Conservation (phyloP, 345 rosid genomes). For the Syzygium aromaticum region DNA sequence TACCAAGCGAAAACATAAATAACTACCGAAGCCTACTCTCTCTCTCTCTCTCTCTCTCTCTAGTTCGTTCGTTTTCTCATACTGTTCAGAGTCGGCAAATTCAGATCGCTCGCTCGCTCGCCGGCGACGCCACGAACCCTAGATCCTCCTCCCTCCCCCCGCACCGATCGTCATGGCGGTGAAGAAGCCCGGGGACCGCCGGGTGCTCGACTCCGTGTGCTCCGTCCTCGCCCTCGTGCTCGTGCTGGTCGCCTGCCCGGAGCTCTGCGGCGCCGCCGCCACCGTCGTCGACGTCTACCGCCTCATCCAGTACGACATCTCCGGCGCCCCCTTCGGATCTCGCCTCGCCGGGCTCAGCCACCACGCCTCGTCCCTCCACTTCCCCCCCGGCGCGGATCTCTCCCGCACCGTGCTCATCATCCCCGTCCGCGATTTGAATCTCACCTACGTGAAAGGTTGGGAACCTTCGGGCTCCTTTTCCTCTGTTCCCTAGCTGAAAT, state of each 20-base stretch:
- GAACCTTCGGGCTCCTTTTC: not conserved
- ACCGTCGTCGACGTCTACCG: conserved; percentile 97
- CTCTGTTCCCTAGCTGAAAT: not conserved
- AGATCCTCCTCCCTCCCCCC: conserved; percentile 16
- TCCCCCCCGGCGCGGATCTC: conserved; percentile 72
- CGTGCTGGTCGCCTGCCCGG: conserved; percentile 74
- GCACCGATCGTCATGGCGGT: conserved; percentile 4
- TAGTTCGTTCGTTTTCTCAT: not conserved
- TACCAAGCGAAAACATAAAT: not conserved
- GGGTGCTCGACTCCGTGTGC: conserved; percentile 58
- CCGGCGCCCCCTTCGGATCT: conserved; percentile 88
- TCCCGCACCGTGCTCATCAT: conserved; percentile 81
- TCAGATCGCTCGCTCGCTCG: not conserved
- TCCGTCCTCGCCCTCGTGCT: conserved; percentile 58
- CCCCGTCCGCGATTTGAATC: conserved; percentile 68
- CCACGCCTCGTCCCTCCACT: conserved; percentile 79
- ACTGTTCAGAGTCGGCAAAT: not conserved
- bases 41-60: not conserved
- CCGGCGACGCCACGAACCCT: conserved; percentile 32
- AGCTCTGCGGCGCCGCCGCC: conserved; percentile 95
- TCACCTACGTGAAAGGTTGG: conserved; percentile 58
- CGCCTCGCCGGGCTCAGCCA: conserved; percentile 85
- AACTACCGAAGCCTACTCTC: not conserved
- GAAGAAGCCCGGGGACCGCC: conserved; percentile 22
- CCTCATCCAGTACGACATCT: conserved; percentile 86